Base-by-base conservation (phyloP, 1,139 yeast genomes). In the Arxiozyma bovina region DNA sequence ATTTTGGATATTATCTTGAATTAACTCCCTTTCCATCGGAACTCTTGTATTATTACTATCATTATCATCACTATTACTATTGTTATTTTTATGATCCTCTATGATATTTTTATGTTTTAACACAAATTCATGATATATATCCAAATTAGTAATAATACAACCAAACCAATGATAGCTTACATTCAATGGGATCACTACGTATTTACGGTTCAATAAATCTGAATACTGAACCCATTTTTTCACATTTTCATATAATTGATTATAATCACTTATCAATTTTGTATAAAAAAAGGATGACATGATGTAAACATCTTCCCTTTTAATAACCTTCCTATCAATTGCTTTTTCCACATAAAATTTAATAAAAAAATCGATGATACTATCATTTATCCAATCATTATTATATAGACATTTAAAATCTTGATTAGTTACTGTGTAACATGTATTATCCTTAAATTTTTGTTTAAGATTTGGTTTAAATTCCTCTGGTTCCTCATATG, bases 81-180 rank as follows among this genome's bases (percentile, higher is more conserved):
- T 53, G 25, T 55, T 56, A 22, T 6, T 34, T 52, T 38, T 49
- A 30, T 22, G 51, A 46, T 22, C 47, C 6, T n/a, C 40, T 12
- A 4, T 34, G n/a, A 34, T n/a, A 34, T 15, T 56, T 22, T n/a
- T 45, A 30, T 47, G 45, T 20, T 20, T 49, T 47, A 17, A 48
- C 22, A 58, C 52, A 44, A 54, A 62, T 5, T 53, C 45, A 20
- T 58, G 53, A 17, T 58, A 51, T 7, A 50, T 47, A 27, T 70
- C 65, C 11, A 80, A 68, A 54, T 78, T 76, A 15, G 81, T 74
- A 7, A 90, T 79, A 3, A 89, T 77, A 42, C 89, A 85, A 50
- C 91, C 83, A 66, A 84, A 88, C 99, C 99, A 94, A 71, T 94
- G 99, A 44, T 78, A 76, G 52, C 77, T 76, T 60, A 84, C 88